phyloP scores from a whole-genome alignment of 2,329 filamentous ascomycete species.

The Cladosporium sp. region DNA sequence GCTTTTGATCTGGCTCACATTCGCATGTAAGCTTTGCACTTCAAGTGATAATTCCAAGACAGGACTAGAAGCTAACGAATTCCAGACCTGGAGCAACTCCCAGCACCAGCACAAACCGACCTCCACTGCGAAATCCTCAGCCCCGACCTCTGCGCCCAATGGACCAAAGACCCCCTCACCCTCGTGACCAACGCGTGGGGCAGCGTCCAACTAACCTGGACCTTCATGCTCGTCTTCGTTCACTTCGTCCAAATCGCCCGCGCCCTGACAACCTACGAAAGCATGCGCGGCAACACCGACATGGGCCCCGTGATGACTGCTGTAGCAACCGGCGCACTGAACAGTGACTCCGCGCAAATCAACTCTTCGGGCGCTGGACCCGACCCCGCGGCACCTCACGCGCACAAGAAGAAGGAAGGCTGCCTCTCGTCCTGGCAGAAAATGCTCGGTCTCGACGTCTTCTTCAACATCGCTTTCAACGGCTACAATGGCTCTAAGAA shows the following conservation, averaged over 20 bases:
- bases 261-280: constrained; percentile 94
- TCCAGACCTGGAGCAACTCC: constrained; percentile 39
- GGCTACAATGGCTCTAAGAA: constrained; percentile 58
- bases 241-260: constrained; percentile 89
- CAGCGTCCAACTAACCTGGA: constrained; percentile 84
- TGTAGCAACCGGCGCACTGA: constrained; percentile 66
- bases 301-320: constrained; percentile 64
- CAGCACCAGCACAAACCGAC: constrained; percentile 41
- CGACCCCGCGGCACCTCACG: constrained; percentile 43
- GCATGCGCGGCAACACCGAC: constrained; percentile 73
- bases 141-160: constrained; percentile 67
- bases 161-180: constrained; percentile 81
- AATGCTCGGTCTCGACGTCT: constrained; percentile 85
- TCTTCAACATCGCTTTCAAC: constrained; percentile 82
- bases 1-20: constrained; percentile 65
- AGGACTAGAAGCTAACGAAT: constrained; percentile 34
- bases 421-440: constrained; percentile 77
- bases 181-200: constrained; percentile 76
- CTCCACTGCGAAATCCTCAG: constrained; percentile 69
- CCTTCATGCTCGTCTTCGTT: constrained; percentile 93
- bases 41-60: not conserved
- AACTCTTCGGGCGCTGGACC: constrained; percentile 62
- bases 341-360: constrained; percentile 65
- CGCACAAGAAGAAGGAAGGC: constrained; percentile 55
- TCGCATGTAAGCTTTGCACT: constrained; percentile 57